Percentiles rank a stretch among this genome's conserved stretches.
Evolutionary conservation across 371 early-diverging fungal species (phyloP).

Genomic region (Mucor saturninus): DNA sequence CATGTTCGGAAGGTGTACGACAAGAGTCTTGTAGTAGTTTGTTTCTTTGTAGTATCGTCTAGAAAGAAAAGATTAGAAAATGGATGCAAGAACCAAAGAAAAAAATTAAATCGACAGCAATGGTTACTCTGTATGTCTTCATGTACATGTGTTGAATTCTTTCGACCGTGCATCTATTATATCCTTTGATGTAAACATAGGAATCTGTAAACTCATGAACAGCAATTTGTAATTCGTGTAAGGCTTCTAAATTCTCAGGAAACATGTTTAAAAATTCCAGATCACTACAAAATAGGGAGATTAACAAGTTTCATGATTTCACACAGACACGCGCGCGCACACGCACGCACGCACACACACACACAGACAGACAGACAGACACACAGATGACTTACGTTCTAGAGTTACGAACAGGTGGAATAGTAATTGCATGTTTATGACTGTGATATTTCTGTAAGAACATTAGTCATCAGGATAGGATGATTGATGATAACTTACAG

Average conservation of each 20-base stretch:
- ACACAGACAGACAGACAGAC: background rate
- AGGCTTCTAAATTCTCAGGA: conserved; percentile 54
- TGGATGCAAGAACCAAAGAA: background rate
- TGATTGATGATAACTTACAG: conserved; percentile 20
- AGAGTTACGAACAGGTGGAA: conserved; percentile 55
- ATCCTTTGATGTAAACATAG: conserved; percentile 68
- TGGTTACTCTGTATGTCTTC: conserved; percentile 49
- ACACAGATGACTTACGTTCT: conserved; percentile 44
- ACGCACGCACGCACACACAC: background rate
- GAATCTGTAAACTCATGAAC: conserved; percentile 64
- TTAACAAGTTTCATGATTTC: conserved; percentile 8
- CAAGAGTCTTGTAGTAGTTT: conserved; percentile 45
- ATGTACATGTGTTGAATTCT: conserved; percentile 65
- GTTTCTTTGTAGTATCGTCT: conserved; percentile 52
- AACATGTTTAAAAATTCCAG: conserved; percentile 62
- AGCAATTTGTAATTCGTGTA: conserved; percentile 53
- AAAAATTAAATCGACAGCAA: background rate
- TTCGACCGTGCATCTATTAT: conserved; percentile 57
- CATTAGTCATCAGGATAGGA: conserved; percentile 5
- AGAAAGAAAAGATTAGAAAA: background rate
- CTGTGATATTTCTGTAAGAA: conserved; percentile 27
- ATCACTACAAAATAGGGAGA: conserved; percentile 45
- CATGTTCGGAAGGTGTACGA: conserved; percentile 58
- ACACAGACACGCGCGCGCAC: too few relatives aligned
- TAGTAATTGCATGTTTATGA: conserved; percentile 37